These are phyloP conservation scores for Microascus cirrosus DNA, from an alignment of 2,329 filamentous ascomycete species.

Conservation along the genomic window DNA sequence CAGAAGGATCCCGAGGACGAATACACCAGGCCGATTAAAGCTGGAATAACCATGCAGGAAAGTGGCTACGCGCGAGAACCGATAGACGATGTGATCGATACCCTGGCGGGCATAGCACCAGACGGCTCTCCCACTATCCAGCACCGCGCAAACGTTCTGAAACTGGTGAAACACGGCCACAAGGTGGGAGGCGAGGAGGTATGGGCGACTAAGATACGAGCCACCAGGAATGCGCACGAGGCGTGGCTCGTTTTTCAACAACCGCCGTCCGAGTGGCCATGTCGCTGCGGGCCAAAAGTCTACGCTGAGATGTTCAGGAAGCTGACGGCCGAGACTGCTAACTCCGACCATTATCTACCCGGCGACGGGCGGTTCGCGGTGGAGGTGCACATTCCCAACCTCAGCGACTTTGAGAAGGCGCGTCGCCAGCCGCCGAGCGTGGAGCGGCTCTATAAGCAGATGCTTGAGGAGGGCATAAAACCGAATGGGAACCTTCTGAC, in stretches of 20 bases:
- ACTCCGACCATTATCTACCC: conserved; percentile 9
- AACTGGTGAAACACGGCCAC: background rate
- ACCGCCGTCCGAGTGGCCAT: conserved; percentile 18
- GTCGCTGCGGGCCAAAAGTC: conserved; percentile 27
- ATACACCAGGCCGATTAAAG: conserved; percentile 39
- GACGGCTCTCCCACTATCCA: conserved; percentile 47
- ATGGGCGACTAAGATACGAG: conserved; percentile 46
- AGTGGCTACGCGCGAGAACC: conserved; percentile 39
- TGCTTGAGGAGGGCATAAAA: conserved; percentile 36
- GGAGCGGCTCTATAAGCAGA: conserved; percentile 45
- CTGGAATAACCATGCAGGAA: conserved; percentile 41
- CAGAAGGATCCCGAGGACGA: conserved; percentile 37
- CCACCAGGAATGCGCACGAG: conserved; percentile 50
- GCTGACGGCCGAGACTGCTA: conserved; percentile 25
- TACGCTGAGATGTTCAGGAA: conserved; percentile 53
- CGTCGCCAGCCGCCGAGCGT: conserved; percentile 49
- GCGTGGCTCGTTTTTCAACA: conserved; percentile 43
- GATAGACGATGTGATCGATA: conserved; percentile 36
- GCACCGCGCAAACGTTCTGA: conserved; percentile 19
- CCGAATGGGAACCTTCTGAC: conserved; percentile 39
- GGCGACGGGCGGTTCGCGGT: conserved; percentile 12
- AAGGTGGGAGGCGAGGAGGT: conserved; percentile 6
- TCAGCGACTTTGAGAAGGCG: conserved; percentile 53
- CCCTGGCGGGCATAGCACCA: conserved; percentile 38
- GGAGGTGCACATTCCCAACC: conserved; percentile 28